Conservation (phyloP, 73 alveolate species). For the Paramecium primaurelia region DNA sequence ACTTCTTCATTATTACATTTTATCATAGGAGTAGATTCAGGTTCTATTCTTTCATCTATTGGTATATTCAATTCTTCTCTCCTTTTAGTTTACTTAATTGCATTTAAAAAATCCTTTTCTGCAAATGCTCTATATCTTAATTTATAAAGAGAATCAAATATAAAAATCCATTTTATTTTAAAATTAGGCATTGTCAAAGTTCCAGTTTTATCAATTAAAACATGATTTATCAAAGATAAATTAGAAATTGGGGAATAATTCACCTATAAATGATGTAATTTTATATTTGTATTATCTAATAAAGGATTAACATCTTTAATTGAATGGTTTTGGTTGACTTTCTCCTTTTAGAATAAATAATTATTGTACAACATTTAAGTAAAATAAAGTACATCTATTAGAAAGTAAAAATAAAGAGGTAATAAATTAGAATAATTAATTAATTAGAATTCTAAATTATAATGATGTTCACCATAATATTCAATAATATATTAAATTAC, state of each 20-base stretch:
- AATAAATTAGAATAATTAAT: not conserved
- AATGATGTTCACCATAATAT: not conserved
- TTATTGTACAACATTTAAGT: not conserved
- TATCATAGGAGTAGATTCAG: not conserved
- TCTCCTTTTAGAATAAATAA: not conserved
- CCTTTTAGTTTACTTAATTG: not conserved
- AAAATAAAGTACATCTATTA: not conserved
- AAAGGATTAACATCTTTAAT: not conserved
- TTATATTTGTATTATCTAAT: not conserved
- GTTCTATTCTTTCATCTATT: not conserved
- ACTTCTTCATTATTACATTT: not conserved
- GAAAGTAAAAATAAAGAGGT: not conserved
- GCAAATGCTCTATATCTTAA: not conserved
- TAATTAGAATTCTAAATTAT: not conserved
- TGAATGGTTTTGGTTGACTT: not conserved
- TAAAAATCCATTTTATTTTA: constrained; percentile 32
- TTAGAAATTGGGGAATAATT: constrained; percentile 8
- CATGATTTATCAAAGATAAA: constrained; percentile 43
- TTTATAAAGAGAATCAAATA: not conserved
- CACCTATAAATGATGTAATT: not conserved
- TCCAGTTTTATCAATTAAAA: constrained; percentile 56
- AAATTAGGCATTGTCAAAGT: constrained; percentile 42
- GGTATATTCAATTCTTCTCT: not conserved
- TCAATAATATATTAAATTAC: not conserved
- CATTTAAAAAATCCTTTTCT: not conserved